These are phyloP conservation scores for Tuber magnatum DNA, from an alignment of 495 filamentous ascomycete species.

Conservation along the genomic window DNA sequence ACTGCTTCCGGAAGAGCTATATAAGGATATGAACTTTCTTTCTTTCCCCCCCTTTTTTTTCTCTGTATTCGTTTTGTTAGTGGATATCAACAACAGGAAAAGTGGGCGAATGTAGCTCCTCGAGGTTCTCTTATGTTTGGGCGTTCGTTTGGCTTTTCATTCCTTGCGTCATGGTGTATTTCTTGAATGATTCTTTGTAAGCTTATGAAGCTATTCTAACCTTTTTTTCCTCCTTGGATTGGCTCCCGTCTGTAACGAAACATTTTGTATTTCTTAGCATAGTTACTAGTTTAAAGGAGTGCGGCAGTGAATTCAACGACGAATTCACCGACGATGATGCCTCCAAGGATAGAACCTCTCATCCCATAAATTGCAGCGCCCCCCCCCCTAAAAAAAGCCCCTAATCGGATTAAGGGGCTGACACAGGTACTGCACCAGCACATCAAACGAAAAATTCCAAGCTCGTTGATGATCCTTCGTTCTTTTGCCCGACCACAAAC, in stretches of 20 bases:
- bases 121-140: background rate
- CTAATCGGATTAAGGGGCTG: background rate
- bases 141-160: constrained; percentile 1
- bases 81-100: background rate
- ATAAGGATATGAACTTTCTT: background rate
- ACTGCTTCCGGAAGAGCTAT: background rate
- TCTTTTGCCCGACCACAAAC: background rate
- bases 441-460: background rate
- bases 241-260: background rate
- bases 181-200: background rate
- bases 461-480: background rate
- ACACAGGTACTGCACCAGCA: background rate
- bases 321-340: background rate
- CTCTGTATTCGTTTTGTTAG: background rate
- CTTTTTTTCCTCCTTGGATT: background rate
- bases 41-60: background rate
- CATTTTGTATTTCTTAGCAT: background rate
- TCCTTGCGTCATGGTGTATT: background rate
- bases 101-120: background rate
- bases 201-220: background rate
- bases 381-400: too few relatives aligned
- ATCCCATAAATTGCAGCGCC: too few relatives aligned
- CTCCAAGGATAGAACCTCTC: background rate
- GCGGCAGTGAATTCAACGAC: background rate
- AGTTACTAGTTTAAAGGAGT: background rate